These are phyloP conservation scores for Picea mariana DNA, from an alignment of 83 land plant genomes.

Conservation along the genomic window DNA sequence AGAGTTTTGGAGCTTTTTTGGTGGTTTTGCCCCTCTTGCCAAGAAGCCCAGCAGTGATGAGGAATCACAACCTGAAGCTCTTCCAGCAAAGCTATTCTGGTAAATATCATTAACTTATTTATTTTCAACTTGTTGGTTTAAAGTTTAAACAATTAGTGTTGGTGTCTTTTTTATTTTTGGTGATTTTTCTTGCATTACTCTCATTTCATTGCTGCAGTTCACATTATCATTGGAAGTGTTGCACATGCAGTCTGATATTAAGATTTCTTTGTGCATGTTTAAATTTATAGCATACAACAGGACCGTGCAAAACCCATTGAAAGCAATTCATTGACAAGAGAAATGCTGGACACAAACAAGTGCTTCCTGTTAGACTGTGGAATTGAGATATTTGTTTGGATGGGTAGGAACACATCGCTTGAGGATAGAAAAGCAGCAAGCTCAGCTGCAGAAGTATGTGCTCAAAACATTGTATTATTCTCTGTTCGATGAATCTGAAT, in stretches of 20 bases:
- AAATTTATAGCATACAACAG: slow-evolving; percentile 59
- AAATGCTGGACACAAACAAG: slow-evolving; percentile 71
- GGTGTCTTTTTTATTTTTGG: neutral
- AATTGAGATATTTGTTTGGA: slow-evolving; percentile 81
- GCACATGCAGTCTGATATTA: slow-evolving; percentile 3
- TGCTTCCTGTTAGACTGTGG: slow-evolving; percentile 91
- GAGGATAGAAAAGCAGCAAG: slow-evolving; percentile 84
- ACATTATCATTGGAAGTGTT: neutral
- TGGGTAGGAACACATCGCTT: slow-evolving; percentile 89
- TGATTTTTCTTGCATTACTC: neutral
- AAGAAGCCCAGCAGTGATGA: slow-evolving; percentile 21
- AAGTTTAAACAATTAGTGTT: neutral
- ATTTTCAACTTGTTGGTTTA: neutral
- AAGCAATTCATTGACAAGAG: slow-evolving; percentile 54
- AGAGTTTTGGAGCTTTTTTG: slow-evolving; percentile 82
- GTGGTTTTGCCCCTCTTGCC: slow-evolving; percentile 79
- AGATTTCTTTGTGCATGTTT: neutral
- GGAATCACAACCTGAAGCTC: slow-evolving; percentile 17
- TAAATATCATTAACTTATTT: slow-evolving; percentile 16
- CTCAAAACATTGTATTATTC: slow-evolving; percentile 5
- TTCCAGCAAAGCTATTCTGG: slow-evolving; percentile 44
- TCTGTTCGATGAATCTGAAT: neutral
- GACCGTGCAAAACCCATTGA: slow-evolving; percentile 63
- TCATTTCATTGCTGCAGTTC: neutral
- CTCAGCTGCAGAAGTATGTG: slow-evolving; percentile 70